Percentiles rank a stretch among this genome's conserved stretches.
phyloP scores from a whole-genome alignment of 768 basidiomycete genomes.

The Amanita muscaria region DNA sequence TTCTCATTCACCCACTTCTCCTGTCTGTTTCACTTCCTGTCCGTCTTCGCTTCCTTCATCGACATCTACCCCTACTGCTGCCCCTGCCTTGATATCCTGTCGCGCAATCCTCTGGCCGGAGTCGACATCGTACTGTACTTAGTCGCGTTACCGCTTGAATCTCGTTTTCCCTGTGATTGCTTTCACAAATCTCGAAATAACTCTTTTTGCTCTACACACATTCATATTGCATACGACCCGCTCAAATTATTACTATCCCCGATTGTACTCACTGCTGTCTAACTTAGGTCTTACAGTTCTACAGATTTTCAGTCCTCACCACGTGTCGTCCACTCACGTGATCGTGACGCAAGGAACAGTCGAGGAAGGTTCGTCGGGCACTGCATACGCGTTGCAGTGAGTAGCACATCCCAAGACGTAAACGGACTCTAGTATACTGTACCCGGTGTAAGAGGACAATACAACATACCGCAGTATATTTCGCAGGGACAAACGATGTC shows the following conservation, averaged over 20 bases:
- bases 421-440: constrained; percentile 82
- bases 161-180: not conserved
- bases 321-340: constrained; percentile 6
- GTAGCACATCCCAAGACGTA: too few species aligned
- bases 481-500: too few species aligned
- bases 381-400: too few species aligned
- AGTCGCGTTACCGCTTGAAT: constrained; percentile 2
- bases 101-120: constrained; percentile 2
- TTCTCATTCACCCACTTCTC: constrained; percentile 5
- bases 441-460: constrained; percentile 85
- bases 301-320: not conserved
- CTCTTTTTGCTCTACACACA: not conserved
- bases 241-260: too few species aligned
- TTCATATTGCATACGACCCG: too few species aligned
- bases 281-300: not conserved
- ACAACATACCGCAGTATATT: too few species aligned
- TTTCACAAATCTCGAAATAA: not conserved
- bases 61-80: not conserved
- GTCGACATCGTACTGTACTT: not conserved
- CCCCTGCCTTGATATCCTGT: not conserved
- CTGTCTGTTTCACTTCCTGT: constrained; percentile 5
- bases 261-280: not conserved
- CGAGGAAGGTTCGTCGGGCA: constrained; percentile 61
- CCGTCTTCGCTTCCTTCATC: not conserved
- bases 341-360: constrained; percentile 41